Conservation (phyloP, 2,329 filamentous ascomycete species). For the Pseudogymnoascus sp. region DNA sequence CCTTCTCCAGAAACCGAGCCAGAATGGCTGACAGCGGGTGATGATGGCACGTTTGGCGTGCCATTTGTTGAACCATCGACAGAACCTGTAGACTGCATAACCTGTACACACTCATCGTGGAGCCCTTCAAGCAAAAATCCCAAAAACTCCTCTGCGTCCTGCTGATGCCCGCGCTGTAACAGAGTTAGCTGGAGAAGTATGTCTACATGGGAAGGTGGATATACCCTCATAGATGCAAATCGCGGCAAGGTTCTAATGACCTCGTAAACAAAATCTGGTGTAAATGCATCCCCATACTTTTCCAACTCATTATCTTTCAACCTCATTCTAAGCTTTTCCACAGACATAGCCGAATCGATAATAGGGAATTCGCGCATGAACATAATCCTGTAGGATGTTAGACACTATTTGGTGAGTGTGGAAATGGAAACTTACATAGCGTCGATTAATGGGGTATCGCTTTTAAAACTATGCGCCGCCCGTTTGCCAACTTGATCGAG, state of each 20-base stretch:
- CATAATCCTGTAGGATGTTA: conserved; percentile 60
- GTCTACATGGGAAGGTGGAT: conserved; percentile 26
- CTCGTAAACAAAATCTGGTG: conserved; percentile 90
- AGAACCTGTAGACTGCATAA: conserved; percentile 44
- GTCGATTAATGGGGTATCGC: conserved; percentile 86
- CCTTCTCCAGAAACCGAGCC: conserved; percentile 33
- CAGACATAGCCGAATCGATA: conserved; percentile 68
- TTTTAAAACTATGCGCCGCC: conserved; percentile 86
- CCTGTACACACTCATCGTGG: conserved; percentile 80
- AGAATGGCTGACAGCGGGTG: conserved; percentile 30
- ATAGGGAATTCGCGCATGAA: conserved; percentile 89
- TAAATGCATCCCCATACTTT: conserved; percentile 83
- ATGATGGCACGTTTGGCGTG: conserved; percentile 34
- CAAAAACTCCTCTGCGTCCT: conserved; percentile 95
- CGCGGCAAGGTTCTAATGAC: conserved; percentile 78
- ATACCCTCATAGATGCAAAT: conserved; percentile 85
- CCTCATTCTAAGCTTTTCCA: conserved; percentile 63
- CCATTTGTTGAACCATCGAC: conserved; percentile 34
- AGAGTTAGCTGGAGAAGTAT: conserved; percentile 19
- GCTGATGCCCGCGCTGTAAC: conserved; percentile 76
- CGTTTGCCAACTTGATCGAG: conserved; percentile 78
- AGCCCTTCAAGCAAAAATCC: conserved; percentile 87
- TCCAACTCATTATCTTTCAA: conserved; percentile 80
- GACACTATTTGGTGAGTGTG: background rate
- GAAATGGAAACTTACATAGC: conserved; percentile 61